Conservation (phyloP, 805 yeast species). For the Zygotorulaspora florentina region DNA sequence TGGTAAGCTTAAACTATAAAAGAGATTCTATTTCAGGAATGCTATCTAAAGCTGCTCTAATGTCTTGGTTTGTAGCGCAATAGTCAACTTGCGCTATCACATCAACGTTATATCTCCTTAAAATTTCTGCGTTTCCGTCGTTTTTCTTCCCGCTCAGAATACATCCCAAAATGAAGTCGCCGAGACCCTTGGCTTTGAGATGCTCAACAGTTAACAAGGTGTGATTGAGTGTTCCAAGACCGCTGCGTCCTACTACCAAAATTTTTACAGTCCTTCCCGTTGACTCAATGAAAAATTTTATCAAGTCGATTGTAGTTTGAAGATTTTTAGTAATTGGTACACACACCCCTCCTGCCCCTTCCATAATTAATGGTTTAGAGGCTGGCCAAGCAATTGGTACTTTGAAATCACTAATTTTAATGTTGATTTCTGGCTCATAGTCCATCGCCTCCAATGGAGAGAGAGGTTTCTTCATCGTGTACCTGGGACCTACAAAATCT, state of each 20-base stretch:
- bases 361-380: conserved; percentile 21
- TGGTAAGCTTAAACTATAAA: not conserved
- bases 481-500: conserved; percentile 15
- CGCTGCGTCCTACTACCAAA: conserved; percentile 30
- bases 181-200: conserved; percentile 18
- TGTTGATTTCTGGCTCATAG: conserved; percentile 14
- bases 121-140: conserved; percentile 20
- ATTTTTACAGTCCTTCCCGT: conserved; percentile 18
- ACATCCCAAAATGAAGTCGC: conserved; percentile 20
- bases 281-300: conserved; percentile 12
- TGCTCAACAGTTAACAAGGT: conserved; percentile 29
- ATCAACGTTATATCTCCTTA: conserved; percentile 21
- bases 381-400: conserved; percentile 16
- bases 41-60: conserved; percentile 6
- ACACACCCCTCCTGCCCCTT: conserved; percentile 34
- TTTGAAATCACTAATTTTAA: conserved; percentile 16
- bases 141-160: conserved; percentile 27
- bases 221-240: conserved; percentile 33
- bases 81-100: conserved; percentile 37
- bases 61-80: conserved; percentile 9
- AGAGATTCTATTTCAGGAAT: conserved; percentile 6
- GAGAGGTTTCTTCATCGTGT: conserved; percentile 24
- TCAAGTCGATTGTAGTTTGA: conserved; percentile 27
- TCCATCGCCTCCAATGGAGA: conserved; percentile 32
- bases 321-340: conserved; percentile 29